These are phyloP conservation scores for Beauveria sp. DNA, from an alignment of 2,329 filamentous ascomycete species.

Conservation along the genomic window DNA sequence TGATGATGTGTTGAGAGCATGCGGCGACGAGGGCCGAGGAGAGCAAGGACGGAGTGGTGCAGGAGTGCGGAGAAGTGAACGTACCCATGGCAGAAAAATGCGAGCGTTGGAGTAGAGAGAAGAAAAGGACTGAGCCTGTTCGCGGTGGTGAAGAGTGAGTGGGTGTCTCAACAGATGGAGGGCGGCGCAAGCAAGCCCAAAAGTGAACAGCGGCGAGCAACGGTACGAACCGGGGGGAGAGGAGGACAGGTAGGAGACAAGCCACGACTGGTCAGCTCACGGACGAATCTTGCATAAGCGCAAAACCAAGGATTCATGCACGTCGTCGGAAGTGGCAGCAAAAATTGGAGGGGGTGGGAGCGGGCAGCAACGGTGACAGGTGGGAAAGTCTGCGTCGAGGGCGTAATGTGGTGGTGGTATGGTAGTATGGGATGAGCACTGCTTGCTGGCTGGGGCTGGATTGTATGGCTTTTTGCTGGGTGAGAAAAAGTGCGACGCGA, in stretches of 20 bases:
- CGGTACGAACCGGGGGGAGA: conserved; percentile 18
- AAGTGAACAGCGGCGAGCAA: conserved; percentile 14
- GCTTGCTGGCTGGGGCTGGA: conserved; percentile 1
- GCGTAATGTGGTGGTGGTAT: neutral
- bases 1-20: neutral
- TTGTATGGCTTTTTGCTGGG: conserved; percentile 12
- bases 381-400: conserved; percentile 9
- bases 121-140: conserved; percentile 10
- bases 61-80: conserved; percentile 10
- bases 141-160: conserved; percentile 14
- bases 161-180: conserved; percentile 22
- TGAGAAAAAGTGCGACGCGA: conserved; percentile 12
- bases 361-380: conserved; percentile 14
- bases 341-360: conserved; percentile 2
- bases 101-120: conserved; percentile 9
- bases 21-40: conserved; percentile 7
- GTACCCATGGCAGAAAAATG: conserved; percentile 14
- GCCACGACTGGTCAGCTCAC: conserved; percentile 22
- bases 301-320: conserved; percentile 24
- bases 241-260: conserved; percentile 15
- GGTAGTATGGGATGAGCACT: neutral
- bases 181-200: conserved; percentile 16
- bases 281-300: conserved; percentile 26
- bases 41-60: conserved; percentile 8
- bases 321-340: conserved; percentile 20